These are phyloP conservation scores for Pyrus hybrid DNA, from an alignment of 331 rosid species.

Conservation along the genomic window DNA sequence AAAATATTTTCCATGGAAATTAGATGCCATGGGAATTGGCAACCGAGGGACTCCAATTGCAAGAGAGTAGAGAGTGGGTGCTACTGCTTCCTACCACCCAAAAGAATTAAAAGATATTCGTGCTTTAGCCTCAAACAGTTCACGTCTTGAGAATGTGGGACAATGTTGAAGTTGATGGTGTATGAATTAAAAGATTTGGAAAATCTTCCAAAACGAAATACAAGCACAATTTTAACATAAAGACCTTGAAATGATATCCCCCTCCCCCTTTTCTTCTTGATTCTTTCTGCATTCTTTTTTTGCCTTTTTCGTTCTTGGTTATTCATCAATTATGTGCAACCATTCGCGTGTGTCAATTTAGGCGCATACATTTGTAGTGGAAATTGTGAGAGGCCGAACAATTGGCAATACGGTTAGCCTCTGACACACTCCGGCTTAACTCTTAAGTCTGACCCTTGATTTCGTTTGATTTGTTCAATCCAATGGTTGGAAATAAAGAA, in stretches of 20 bases:
- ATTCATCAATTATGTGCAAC: neutral
- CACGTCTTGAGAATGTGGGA: constrained; percentile 31
- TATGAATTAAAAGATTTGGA: neutral
- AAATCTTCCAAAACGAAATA: neutral
- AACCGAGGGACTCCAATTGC: neutral
- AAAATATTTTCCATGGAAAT: no score
- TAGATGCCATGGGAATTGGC: neutral
- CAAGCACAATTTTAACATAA: constrained; percentile 1
- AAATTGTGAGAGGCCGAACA: neutral
- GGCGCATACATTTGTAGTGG: neutral
- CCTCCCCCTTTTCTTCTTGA: neutral
- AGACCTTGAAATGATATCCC: neutral
- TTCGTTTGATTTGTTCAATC: no score
- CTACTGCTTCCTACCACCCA: neutral
- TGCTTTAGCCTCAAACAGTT: constrained; percentile 13
- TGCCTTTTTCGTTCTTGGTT: neutral
- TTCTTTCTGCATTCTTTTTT: neutral
- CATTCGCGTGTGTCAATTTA: neutral
- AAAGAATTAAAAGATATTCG: constrained; percentile 30
- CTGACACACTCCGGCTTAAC: no score
- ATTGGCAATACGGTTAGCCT: neutral
- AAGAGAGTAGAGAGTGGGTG: neutral
- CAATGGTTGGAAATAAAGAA: no score
- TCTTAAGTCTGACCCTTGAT: no score
- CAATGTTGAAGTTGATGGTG: constrained; percentile 18